phyloP scores from a whole-genome alignment of 345 rosid genomes.

The Cardamine chenopodiifolia region DNA sequence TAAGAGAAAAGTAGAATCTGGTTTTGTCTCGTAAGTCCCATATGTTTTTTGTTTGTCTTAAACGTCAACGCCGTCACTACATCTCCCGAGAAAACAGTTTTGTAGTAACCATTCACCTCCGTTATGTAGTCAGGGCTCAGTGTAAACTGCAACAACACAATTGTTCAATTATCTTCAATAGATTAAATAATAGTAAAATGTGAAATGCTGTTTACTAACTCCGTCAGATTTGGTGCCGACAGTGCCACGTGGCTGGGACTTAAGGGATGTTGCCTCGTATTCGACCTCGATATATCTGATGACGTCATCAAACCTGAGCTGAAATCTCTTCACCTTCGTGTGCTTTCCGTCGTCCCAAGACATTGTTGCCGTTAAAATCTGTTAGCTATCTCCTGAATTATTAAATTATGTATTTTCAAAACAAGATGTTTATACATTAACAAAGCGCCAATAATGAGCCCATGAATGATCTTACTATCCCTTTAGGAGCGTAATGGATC shows the following conservation, averaged over 20 bases:
- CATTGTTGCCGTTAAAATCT: slow-evolving; percentile 5
- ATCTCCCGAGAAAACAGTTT: background rate
- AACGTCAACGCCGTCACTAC: slow-evolving; percentile 22
- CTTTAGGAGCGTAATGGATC: background rate
- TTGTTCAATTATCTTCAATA: background rate
- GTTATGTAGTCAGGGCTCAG: slow-evolving; percentile 26
- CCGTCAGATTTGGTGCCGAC: slow-evolving; percentile 19
- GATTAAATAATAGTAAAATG: background rate
- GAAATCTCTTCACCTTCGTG: slow-evolving; percentile 26
- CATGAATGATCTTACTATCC: background rate
- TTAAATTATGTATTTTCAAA: background rate
- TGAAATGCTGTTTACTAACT: slow-evolving; percentile 26
- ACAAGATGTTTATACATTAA: background rate
- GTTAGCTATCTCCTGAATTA: background rate
- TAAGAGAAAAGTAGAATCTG: slow-evolving; percentile 8
- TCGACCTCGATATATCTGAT: slow-evolving; percentile 33
- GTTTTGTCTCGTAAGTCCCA: slow-evolving; percentile 30
- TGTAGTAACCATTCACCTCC: slow-evolving; percentile 16
- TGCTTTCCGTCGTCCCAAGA: slow-evolving; percentile 44
- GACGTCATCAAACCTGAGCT: slow-evolving; percentile 27
- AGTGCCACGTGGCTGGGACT: slow-evolving; percentile 29
- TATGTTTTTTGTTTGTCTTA: slow-evolving; percentile 34
- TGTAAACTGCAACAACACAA: slow-evolving; percentile 5
- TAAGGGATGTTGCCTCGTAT: slow-evolving; percentile 7
- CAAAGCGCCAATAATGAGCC: background rate